A percentile compares a stretch with the other conserved stretches of the same genome.
Conservation (phyloP, 2,329 filamentous ascomycete genomes). For the Fusarium keratoplasticum region DNA sequence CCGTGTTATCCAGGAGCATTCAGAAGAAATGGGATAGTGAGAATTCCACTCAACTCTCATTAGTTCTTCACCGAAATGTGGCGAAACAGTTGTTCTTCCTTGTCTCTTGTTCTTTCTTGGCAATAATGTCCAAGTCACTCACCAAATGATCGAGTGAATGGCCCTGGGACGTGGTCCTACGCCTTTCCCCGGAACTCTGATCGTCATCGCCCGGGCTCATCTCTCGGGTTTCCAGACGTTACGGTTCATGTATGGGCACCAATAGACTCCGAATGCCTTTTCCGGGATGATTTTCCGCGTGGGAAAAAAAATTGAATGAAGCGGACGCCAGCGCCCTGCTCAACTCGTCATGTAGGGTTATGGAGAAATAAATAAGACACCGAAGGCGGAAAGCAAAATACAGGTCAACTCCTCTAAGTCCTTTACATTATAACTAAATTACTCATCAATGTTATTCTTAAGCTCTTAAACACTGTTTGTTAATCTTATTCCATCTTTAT, state of each 20-base stretch:
- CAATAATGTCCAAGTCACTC: not conserved
- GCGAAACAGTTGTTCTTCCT: not conserved
- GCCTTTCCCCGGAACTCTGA: not conserved
- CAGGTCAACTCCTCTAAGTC: no score
- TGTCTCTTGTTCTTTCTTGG: not conserved
- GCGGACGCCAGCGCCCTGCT: not conserved
- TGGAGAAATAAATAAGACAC: no score
- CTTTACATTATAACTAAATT: no score
- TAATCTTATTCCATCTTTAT: no score
- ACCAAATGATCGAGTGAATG: not conserved
- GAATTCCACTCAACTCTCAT: not conserved
- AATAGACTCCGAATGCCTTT: not conserved
- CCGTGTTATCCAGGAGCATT: not conserved
- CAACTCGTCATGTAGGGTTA: no score
- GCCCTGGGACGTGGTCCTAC: not conserved
- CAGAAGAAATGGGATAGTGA: not conserved
- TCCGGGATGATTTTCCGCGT: no score
- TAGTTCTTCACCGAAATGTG: not conserved
- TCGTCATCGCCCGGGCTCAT: not conserved
- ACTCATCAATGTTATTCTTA: no score
- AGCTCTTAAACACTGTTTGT: no score
- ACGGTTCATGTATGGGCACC: not conserved
- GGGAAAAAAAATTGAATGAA: no score
- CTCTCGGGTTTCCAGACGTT: no score
- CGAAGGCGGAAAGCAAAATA: no score